A percentile compares a stretch with the other conserved stretches of the same genome.
phyloP scores from a whole-genome alignment of 2,329 filamentous ascomycete species.

The Colletotrichum cereale region DNA sequence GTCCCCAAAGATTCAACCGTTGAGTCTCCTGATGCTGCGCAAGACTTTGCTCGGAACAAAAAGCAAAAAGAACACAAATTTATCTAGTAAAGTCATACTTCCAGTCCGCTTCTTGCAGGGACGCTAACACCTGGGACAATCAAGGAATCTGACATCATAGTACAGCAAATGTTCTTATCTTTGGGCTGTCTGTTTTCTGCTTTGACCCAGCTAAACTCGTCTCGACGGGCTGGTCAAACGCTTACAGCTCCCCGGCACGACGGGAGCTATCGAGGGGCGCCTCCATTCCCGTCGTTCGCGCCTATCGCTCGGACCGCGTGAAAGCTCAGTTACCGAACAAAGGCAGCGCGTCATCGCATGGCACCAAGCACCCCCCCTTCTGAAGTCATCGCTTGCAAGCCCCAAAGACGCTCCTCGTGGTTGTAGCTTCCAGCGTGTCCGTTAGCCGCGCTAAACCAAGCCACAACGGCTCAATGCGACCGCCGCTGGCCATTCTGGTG shows the following conservation, averaged over 20 bases:
- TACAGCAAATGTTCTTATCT: neutral
- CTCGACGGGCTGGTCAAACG: neutral
- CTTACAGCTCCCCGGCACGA: too few relatives aligned
- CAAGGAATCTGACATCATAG: neutral
- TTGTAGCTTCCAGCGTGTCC: neutral
- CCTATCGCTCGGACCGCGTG: neutral
- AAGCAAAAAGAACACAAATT: neutral
- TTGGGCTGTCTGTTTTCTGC: neutral
- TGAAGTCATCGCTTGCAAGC: neutral
- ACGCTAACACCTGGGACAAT: neutral
- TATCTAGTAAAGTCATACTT: neutral
- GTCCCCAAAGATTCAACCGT: too few relatives aligned
- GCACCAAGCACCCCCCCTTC: neutral
- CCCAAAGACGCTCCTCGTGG: neutral
- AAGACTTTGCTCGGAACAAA: neutral
- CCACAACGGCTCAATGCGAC: constrained; percentile 17
- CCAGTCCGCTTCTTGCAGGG: neutral
- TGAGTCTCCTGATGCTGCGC: neutral
- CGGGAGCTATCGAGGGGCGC: neutral
- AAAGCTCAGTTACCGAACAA: neutral
- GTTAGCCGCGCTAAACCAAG: constrained; percentile 8
- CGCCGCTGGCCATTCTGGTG: neutral
- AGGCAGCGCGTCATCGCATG: neutral
- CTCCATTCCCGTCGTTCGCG: neutral
- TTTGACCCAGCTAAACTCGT: neutral